Percentiles rank a stretch among this genome's conserved stretches.
These are phyloP conservation scores for Coccomyxa sp. DNA, from an alignment of 139 green algal genomes.

Conservation along the genomic window DNA sequence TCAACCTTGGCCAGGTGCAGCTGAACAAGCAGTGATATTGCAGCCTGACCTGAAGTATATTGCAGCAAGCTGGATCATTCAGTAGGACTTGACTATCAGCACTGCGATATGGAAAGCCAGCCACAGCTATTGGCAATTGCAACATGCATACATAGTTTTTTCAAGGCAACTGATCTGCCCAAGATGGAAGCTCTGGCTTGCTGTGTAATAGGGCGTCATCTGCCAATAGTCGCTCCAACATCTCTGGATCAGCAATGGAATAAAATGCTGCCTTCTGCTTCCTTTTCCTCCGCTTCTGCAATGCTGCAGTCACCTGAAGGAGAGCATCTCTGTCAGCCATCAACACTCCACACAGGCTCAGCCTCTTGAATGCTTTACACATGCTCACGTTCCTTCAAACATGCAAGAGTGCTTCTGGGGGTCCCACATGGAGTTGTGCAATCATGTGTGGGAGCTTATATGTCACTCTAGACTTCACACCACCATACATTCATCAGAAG, in stretches of 20 bases:
- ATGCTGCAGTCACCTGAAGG: not conserved
- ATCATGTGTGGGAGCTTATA: not conserved
- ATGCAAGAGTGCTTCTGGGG: not conserved
- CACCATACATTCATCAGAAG: not conserved
- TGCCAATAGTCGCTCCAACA: not conserved
- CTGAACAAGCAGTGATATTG: too few species aligned
- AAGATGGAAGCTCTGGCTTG: not conserved
- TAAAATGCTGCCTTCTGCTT: not conserved
- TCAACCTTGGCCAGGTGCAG: too few species aligned
- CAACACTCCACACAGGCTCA: not conserved
- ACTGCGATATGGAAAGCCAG: too few species aligned
- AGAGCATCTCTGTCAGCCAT: not conserved
- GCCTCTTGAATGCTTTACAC: not conserved
- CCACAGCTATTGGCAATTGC: too few species aligned
- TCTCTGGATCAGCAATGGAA: not conserved
- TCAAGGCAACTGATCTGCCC: not conserved
- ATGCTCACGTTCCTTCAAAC: not conserved
- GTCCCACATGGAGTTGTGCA: not conserved
- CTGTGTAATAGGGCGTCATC: not conserved
- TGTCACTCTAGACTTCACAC: not conserved
- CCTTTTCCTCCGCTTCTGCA: not conserved
- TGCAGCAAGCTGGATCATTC: too few species aligned
- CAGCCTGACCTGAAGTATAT: too few species aligned
- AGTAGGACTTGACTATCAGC: too few species aligned
- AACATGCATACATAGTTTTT: too few species aligned